Base-by-base conservation (phyloP, 768 basidiomycete species). In the Tulasnella sp. region DNA sequence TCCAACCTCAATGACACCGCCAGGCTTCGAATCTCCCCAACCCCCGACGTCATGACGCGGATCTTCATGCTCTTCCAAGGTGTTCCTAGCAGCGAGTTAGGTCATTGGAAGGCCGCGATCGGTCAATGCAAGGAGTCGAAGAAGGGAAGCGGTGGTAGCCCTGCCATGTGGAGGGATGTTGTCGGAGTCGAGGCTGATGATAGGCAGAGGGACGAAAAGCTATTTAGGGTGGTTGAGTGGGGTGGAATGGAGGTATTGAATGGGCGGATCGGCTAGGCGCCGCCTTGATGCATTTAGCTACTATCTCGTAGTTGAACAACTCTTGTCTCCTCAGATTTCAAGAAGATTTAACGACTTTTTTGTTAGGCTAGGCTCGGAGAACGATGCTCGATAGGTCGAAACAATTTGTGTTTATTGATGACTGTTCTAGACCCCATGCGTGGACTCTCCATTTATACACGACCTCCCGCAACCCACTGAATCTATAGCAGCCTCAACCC, bases 181-280 rank as follows among this genome's bases (percentile, higher is more conserved):
- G 73, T 74, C 7, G 87, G 86, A 1, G 83, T 86, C 1, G 83
- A 87, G 46, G 72, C 76, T 8, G 52, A n/a, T 1, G 83, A 79
- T 18, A 80, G 82, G 24, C 83, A 83, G 36, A 76, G 77, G 38
- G 84, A 88, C 74, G 77, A 74, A 10, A 75, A 79, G 4, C 76
- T 87, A 77, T 88, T 87, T 78, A 78, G 88, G 14, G 87, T 87
- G 0, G 56, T 89, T 71, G 88, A 89, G 78, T 89, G 88, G 88
- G 88, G 87, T 34, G 88, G 87, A 2, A 88, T 88, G 87, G 86
- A 88, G 81, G 83, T 88, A n/a, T 52, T 52, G 52, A 52, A 52
- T 24, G 52, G 3, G 24, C 52, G 52, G 14, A 52, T 8, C 1
- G 9, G 21, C n/a, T 44, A 44, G 44, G 12, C 16, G 9, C 19